phyloP scores from a whole-genome alignment of 2,329 filamentous ascomycete genomes.

The Botrytis fabae region DNA sequence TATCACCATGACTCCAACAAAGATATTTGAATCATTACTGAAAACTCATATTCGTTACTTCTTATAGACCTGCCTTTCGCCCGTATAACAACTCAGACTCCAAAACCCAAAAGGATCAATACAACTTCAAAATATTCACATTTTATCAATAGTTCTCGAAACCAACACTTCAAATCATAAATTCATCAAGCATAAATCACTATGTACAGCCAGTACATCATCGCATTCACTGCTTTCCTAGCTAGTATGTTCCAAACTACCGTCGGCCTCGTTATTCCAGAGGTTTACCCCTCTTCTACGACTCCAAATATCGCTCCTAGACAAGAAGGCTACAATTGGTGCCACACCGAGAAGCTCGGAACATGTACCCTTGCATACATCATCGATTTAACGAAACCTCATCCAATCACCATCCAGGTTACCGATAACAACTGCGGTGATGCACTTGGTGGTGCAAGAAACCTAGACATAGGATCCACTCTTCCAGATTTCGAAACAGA shows the following conservation, averaged over 20 bases:
- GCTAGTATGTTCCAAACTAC: not conserved
- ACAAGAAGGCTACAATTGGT: not conserved
- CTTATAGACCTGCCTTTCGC: not conserved
- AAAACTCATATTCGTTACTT: not conserved
- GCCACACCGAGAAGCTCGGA: not conserved
- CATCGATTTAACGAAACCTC: not conserved
- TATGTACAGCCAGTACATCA: not conserved
- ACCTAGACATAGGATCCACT: not conserved
- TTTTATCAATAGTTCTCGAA: not conserved
- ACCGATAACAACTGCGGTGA: not conserved
- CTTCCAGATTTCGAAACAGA: not conserved
- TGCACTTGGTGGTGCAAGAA: not conserved
- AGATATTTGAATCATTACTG: too few relatives aligned
- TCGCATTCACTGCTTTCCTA: not conserved
- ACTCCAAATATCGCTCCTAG: not conserved
- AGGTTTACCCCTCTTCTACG: not conserved
- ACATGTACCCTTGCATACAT: constrained; percentile 4
- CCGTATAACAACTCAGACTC: too few relatives aligned
- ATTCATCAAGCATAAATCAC: not conserved
- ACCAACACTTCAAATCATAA: not conserved
- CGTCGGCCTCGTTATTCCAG: not conserved
- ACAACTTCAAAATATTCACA: not conserved
- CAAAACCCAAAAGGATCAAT: not conserved
- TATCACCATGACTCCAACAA: not conserved
- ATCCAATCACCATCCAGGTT: not conserved